Evolutionary conservation across 78 protist species (phyloP).

Genomic region (Dictyostelium capitatum): DNA sequence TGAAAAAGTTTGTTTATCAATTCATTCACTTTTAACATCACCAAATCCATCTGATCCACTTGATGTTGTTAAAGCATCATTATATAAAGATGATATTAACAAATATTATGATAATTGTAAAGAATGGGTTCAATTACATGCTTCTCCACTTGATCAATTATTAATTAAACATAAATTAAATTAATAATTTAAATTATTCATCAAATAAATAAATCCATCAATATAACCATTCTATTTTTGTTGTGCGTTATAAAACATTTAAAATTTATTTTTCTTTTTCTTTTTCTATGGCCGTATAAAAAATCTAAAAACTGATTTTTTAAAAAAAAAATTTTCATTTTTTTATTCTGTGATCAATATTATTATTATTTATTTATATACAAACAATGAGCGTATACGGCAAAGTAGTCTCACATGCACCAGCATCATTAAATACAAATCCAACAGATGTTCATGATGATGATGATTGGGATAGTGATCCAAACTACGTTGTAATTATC

Average conservation of each 20-base stretch:
- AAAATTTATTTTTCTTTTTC: neutral
- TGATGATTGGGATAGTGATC: constrained; percentile 30
- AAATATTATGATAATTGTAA: neutral
- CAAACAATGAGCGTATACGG: constrained; percentile 16
- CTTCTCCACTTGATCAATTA: constrained; percentile 10
- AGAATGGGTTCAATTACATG: constrained; percentile 33
- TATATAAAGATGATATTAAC: too few relatives aligned
- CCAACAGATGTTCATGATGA: constrained; percentile 8
- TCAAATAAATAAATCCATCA: too few relatives aligned
- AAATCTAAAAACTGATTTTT: too few relatives aligned
- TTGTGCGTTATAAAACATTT: too few relatives aligned
- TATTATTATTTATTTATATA: neutral
- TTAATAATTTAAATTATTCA: too few relatives aligned
- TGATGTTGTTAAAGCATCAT: constrained; percentile 31
- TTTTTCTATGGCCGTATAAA: too few relatives aligned
- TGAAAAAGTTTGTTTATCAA: constrained; percentile 87
- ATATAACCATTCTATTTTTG: too few relatives aligned
- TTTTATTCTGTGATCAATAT: neutral
- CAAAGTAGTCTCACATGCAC: constrained; percentile 41
- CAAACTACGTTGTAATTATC: constrained; percentile 26
- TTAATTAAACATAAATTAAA: constrained; percentile 6
- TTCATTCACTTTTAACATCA: constrained; percentile 87
- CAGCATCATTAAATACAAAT: constrained; percentile 1
- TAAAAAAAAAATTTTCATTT: neutral
- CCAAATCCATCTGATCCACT: constrained; percentile 90